Percentiles rank a stretch among this genome's conserved stretches.
These are phyloP conservation scores for Blepharisma undulans DNA, from an alignment of 169 alveolate genomes.

Conservation along the genomic window DNA sequence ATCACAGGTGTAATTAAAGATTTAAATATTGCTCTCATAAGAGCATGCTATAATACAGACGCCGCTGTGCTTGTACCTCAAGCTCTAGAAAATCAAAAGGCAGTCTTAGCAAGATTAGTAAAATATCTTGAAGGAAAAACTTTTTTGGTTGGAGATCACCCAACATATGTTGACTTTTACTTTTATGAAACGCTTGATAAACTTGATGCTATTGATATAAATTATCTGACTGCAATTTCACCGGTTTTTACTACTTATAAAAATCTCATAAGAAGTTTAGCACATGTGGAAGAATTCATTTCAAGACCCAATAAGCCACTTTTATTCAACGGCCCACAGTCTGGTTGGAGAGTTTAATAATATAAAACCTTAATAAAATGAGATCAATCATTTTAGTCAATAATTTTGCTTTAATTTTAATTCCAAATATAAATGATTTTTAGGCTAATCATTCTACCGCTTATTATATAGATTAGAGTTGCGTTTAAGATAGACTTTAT, in stretches of 20 bases:
- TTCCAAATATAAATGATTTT: too few species aligned
- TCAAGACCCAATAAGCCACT: neutral
- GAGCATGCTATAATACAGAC: neutral
- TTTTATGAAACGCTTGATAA: slow-evolving; percentile 5
- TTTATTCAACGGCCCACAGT: neutral
- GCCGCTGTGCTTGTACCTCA: neutral
- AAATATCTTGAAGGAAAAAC: slow-evolving; percentile 3
- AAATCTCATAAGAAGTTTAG: neutral
- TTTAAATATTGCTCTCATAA: neutral
- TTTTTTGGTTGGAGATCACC: slow-evolving; percentile 27
- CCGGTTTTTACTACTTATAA: neutral
- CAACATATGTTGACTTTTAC: slow-evolving; percentile 24
- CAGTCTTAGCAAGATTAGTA: neutral
- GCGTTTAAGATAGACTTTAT: too few species aligned
- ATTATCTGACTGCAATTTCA: neutral
- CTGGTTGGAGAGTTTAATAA: neutral
- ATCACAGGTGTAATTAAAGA: neutral
- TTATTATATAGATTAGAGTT: too few species aligned
- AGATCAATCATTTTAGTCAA: too few species aligned
- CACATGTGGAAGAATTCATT: neutral
- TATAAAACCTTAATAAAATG: too few species aligned
- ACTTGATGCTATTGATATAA: neutral
- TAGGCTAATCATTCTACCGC: too few species aligned
- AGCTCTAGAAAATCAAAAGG: neutral
- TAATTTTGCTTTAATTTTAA: too few species aligned